Evolutionary conservation across 805 yeast species (phyloP).

Genomic region (Priceomyces carsonii): DNA sequence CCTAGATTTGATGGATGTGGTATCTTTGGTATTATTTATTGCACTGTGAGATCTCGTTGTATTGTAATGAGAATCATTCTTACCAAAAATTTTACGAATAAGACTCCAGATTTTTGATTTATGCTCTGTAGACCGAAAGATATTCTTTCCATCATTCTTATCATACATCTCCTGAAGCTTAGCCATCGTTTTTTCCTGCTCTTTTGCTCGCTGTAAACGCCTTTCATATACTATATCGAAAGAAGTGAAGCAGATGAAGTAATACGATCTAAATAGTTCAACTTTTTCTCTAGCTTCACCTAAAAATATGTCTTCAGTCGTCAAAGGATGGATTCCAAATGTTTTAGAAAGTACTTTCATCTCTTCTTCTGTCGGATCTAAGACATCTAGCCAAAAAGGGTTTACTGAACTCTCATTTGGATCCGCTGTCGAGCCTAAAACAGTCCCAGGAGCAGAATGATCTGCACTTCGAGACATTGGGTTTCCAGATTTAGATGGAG

Average conservation of each 20-base stretch:
- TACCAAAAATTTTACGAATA: slow-evolving; percentile 11
- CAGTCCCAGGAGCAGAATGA: slow-evolving; percentile 9
- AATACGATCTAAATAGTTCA: slow-evolving; percentile 86
- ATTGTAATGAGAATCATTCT: not conserved
- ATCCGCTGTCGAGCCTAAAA: slow-evolving; percentile 12
- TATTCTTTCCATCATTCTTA: slow-evolving; percentile 16
- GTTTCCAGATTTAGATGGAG: slow-evolving; percentile 1
- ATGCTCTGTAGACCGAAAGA: slow-evolving; percentile 17
- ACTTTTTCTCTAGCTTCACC: slow-evolving; percentile 96
- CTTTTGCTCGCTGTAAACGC: slow-evolving; percentile 50
- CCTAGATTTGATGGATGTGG: slow-evolving; percentile 22
- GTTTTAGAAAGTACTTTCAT: slow-evolving; percentile 89
- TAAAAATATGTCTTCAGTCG: slow-evolving; percentile 90
- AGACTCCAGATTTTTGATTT: slow-evolving; percentile 16
- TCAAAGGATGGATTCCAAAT: slow-evolving; percentile 93
- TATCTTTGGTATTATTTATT: slow-evolving; percentile 12
- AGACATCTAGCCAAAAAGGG: slow-evolving; percentile 83
- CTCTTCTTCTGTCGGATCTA: slow-evolving; percentile 94
- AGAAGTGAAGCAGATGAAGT: slow-evolving; percentile 79
- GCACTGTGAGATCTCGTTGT: slow-evolving; percentile 2
- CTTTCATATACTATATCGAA: slow-evolving; percentile 71
- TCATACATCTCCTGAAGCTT: slow-evolving; percentile 40
- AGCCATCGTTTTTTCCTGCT: slow-evolving; percentile 39
- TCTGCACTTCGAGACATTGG: slow-evolving; percentile 2
- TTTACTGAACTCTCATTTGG: slow-evolving; percentile 11